These are phyloP conservation scores for Graphilbum ipis-grandicollis DNA, from an alignment of 2,329 filamentous ascomycete species.

Conservation along the genomic window DNA sequence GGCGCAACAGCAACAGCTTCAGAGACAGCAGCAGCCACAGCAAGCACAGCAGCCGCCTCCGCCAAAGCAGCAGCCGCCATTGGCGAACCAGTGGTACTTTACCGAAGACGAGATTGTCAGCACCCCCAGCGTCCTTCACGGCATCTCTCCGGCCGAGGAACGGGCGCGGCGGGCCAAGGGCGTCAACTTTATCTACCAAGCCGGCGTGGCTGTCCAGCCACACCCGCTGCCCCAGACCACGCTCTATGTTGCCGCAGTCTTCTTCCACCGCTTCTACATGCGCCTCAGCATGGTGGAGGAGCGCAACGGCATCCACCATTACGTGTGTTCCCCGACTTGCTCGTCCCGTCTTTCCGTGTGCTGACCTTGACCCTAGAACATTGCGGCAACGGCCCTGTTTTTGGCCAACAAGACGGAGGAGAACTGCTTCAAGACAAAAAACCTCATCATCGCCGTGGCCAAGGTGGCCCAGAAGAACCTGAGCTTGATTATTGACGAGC, in stretches of 20 bases:
- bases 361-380: conserved; percentile 31
- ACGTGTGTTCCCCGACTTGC: conserved; percentile 45
- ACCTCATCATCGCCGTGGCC: conserved; percentile 83
- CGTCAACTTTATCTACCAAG: conserved; percentile 90
- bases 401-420: conserved; percentile 96
- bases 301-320: conserved; percentile 71
- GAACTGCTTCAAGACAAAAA: conserved; percentile 88
- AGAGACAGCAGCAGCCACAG: too few relatives aligned
- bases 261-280: conserved; percentile 95
- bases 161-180: conserved; percentile 71
- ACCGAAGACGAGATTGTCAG: conserved; percentile 65
- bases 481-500: conserved; percentile 80
- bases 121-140: conserved; percentile 72
- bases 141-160: conserved; percentile 62
- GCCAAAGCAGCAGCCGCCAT: conserved; percentile 7
- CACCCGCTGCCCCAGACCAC: conserved; percentile 63
- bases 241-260: conserved; percentile 78
- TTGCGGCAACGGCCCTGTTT: conserved; percentile 81
- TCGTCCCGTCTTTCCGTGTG: not conserved
- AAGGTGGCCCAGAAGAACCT: conserved; percentile 91
- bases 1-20: conserved; percentile 71
- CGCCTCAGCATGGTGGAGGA: conserved; percentile 63
- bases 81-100: conserved; percentile 68
- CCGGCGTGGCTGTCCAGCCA: conserved; percentile 69
- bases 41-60: too few relatives aligned